Percentiles rank a stretch among this genome's conserved stretches.
Conservation (phyloP, 352 stramenopile species). For the Blastocystis hominis region DNA sequence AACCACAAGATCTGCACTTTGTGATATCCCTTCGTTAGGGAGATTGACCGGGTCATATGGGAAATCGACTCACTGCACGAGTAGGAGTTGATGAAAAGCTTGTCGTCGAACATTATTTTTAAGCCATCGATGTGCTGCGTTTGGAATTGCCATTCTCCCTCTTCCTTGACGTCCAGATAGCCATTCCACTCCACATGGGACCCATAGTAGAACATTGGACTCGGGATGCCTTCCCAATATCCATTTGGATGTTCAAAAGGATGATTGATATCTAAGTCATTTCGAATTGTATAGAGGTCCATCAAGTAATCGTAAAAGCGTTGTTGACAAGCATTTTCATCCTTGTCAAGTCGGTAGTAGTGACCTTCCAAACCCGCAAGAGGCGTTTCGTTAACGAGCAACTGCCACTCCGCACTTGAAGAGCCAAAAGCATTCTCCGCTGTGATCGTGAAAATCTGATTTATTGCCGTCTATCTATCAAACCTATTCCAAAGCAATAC, state of each 20-base stretch:
- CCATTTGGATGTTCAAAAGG: not conserved
- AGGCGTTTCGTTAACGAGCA: not conserved
- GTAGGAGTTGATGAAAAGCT: not conserved
- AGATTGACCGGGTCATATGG: too few relatives aligned
- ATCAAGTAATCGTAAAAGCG: not conserved
- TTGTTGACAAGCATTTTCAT: not conserved
- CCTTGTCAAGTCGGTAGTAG: not conserved
- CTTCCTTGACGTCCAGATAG: not conserved
- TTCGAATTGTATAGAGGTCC: not conserved
- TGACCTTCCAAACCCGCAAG: not conserved
- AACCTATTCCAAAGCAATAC: not conserved
- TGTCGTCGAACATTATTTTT: not conserved
- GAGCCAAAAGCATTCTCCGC: not conserved
- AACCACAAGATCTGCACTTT: too few relatives aligned
- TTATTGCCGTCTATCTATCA: too few relatives aligned
- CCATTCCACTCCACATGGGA: not conserved
- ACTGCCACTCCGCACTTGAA: not conserved
- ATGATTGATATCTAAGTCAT: not conserved
- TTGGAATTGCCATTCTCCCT: not conserved
- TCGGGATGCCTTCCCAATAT: not conserved
- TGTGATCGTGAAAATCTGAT: too few relatives aligned
- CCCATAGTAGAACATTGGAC: not conserved
- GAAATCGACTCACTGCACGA: too few relatives aligned
- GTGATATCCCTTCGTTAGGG: too few relatives aligned
- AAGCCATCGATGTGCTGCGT: not conserved